Evolutionary conservation across 2,329 filamentous ascomycete species (phyloP).

Genomic region (Claviceps africana): DNA sequence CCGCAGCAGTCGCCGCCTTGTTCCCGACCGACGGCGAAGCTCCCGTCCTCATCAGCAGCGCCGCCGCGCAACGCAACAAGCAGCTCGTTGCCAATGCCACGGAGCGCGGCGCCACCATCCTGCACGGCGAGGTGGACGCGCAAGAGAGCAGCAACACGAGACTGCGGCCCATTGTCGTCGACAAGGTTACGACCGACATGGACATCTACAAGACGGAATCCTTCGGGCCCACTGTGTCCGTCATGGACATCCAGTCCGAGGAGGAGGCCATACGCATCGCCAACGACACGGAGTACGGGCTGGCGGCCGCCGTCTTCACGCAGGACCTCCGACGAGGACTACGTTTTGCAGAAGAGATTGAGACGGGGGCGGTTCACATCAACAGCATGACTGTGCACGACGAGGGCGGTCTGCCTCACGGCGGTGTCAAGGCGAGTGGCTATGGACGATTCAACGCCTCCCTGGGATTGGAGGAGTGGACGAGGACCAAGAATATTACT

Average conservation of each 20-base stretch:
- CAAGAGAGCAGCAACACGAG: conserved; percentile 20
- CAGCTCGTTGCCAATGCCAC: conserved; percentile 53
- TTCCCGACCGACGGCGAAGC: conserved; percentile 45
- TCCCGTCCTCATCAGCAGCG: conserved; percentile 55
- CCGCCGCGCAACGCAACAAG: conserved; percentile 52
- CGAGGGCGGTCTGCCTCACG: conserved; percentile 48
- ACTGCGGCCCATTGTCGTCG: conserved; percentile 54
- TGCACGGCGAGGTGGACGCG: conserved; percentile 24
- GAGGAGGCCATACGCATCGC: conserved; percentile 61
- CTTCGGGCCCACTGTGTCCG: conserved; percentile 60
- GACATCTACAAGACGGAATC: conserved; percentile 61
- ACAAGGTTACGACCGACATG: conserved; percentile 49
- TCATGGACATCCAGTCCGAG: conserved; percentile 52
- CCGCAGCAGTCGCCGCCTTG: conserved; percentile 24
- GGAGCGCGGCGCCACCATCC: conserved; percentile 46
- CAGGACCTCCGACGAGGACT: conserved; percentile 46
- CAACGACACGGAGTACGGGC: conserved; percentile 72
- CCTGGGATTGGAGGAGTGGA: conserved; percentile 45
- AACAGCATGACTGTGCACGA: conserved; percentile 54
- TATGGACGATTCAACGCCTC: conserved; percentile 46
- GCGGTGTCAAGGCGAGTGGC: conserved; percentile 50
- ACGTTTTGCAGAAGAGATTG: conserved; percentile 46
- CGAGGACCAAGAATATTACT: conserved; percentile 49
- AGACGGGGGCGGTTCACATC: conserved; percentile 55
- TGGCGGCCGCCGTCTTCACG: conserved; percentile 60